Conservation (phyloP, 2,329 filamentous ascomycete species). For the Neofusicoccum laricinum region DNA sequence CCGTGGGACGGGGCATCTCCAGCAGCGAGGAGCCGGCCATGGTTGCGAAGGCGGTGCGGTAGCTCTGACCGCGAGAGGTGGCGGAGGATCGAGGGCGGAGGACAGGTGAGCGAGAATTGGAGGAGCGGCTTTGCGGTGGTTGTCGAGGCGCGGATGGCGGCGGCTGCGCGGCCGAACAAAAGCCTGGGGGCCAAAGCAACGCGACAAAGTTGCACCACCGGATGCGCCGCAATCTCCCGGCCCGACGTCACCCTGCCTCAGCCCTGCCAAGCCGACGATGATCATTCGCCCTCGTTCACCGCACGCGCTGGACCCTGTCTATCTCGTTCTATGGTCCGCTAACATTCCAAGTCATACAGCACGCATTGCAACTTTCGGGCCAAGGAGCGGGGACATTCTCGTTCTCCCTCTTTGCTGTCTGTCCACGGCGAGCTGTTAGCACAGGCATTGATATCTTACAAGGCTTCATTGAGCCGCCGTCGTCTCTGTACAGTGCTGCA, state of each 20-base stretch:
- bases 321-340: no score
- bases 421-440: no score
- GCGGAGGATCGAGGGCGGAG: neutral
- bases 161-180: conserved; percentile 12
- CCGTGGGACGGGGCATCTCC: conserved; percentile 38
- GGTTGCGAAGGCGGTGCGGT: neutral
- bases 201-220: neutral
- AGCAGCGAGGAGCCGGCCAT: conserved; percentile 22
- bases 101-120: neutral
- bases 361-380: no score
- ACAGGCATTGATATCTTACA: neutral
- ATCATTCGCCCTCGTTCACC: neutral
- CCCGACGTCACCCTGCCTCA: neutral
- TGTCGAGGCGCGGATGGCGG: conserved; percentile 10
- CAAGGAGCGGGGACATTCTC: no score
- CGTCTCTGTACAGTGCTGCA: neutral
- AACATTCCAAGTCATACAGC: no score
- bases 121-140: neutral
- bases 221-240: conserved; percentile 13
- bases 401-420: no score
- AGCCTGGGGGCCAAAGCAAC: neutral
- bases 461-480: neutral
- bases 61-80: neutral
- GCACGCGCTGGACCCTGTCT: no score
- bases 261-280: conserved; percentile 6